Percentiles rank a stretch among this genome's conserved stretches.
These are phyloP conservation scores for Ceratocystis eucalypticola DNA, from an alignment of 2,329 filamentous ascomycete species.

Conservation along the genomic window DNA sequence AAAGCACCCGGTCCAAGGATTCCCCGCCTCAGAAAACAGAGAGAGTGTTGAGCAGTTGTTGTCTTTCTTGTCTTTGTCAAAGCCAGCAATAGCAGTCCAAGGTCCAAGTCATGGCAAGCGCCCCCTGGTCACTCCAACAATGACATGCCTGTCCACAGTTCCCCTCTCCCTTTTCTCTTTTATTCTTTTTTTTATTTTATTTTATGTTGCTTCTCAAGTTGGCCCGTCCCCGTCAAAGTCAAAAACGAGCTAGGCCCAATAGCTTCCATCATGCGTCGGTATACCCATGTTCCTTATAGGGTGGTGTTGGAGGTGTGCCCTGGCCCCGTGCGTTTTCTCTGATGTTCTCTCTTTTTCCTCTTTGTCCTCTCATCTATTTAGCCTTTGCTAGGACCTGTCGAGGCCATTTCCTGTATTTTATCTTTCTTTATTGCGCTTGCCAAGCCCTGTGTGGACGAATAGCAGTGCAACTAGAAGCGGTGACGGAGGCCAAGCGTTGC, in stretches of 20 bases:
- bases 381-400: neutral
- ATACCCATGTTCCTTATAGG: neutral
- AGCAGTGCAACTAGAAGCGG: neutral
- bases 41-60: neutral
- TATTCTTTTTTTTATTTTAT: neutral
- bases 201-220: neutral
- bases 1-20: neutral
- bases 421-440: neutral
- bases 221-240: neutral
- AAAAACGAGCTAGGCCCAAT: neutral
- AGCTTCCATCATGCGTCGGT: neutral
- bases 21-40: neutral
- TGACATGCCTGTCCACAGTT: neutral
- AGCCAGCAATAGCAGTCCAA: too few species aligned
- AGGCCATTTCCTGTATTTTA: neutral
- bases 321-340: neutral
- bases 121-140: neutral
- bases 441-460: neutral
- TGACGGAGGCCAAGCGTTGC: too few species aligned
- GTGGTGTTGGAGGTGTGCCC: neutral
- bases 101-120: neutral
- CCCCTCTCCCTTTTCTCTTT: neutral
- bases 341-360: slow-evolving; percentile 10
- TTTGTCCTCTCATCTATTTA: neutral
- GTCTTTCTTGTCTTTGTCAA: neutral